Evolutionary conservation across 1,284 basidiomycete genomes (phyloP).

Genomic region (Microbotryum lychnidis-dioicae): DNA sequence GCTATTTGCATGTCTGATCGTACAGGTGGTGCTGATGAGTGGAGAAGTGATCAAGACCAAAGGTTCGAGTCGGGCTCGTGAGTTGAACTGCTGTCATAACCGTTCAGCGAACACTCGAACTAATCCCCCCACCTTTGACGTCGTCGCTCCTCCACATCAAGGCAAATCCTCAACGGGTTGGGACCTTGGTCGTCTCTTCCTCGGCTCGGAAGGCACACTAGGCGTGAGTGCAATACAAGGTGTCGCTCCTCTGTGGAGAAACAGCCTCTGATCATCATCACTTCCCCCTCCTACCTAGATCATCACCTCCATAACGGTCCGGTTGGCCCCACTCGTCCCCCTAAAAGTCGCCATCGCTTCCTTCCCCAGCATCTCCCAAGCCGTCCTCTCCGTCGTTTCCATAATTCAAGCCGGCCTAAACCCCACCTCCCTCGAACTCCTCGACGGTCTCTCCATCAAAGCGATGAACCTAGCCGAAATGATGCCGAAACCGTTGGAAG

Average conservation of each 20-base stretch:
- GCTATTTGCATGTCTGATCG: background rate
- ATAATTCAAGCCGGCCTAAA: slow-evolving; percentile 46
- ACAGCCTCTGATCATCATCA: background rate
- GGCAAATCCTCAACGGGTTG: slow-evolving; percentile 31
- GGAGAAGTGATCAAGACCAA: slow-evolving; percentile 91
- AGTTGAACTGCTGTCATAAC: background rate
- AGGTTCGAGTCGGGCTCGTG: slow-evolving; percentile 17
- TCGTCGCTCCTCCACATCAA: slow-evolving; percentile 47
- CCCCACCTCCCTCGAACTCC: slow-evolving; percentile 60
- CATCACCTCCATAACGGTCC: slow-evolving; percentile 53
- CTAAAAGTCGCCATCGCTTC: slow-evolving; percentile 52
- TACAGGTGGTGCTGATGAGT: slow-evolving; percentile 64
- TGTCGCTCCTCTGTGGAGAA: background rate
- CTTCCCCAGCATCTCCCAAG: slow-evolving; percentile 46
- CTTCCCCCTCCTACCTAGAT: slow-evolving; percentile 10
- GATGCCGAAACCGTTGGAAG: slow-evolving; percentile 54
- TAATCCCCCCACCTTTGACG: background rate
- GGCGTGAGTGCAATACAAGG: slow-evolving; percentile 46
- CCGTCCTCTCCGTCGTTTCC: slow-evolving; percentile 62
- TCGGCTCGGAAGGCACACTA: slow-evolving; percentile 90
- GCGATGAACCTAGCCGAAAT: slow-evolving; percentile 59
- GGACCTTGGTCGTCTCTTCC: slow-evolving; percentile 60
- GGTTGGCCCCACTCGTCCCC: slow-evolving; percentile 68
- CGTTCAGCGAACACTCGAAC: background rate
- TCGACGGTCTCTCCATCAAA: slow-evolving; percentile 47